These are phyloP conservation scores for Coffea canephora DNA, from an alignment of 257 asterid genomes.

Conservation along the genomic window DNA sequence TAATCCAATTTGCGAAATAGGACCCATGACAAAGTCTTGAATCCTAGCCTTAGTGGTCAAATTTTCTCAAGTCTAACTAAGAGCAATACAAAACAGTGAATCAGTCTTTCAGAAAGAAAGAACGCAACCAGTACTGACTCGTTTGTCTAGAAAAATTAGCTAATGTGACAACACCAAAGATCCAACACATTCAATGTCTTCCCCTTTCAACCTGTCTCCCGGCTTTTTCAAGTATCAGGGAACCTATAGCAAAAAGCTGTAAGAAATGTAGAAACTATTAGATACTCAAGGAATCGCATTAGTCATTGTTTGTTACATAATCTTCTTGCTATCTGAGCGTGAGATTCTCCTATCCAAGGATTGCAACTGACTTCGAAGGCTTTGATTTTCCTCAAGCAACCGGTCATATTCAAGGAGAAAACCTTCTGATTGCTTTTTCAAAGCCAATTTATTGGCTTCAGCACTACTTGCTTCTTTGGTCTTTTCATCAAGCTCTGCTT, in stretches of 20 bases:
- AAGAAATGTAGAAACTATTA: neutral
- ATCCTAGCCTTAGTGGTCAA: neutral
- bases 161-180: neutral
- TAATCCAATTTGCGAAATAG: neutral
- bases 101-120: neutral
- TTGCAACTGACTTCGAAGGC: conserved; percentile 69
- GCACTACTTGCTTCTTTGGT: conserved; percentile 54
- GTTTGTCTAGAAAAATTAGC: conserved; percentile 1
- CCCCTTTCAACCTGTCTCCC: neutral
- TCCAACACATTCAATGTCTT: neutral
- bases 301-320: conserved; percentile 31
- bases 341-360: conserved; percentile 65
- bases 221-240: neutral
- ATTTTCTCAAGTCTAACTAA: neutral
- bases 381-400: conserved; percentile 79
- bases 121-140: neutral
- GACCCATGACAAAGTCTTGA: neutral
- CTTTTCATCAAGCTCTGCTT: conserved; percentile 54
- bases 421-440: conserved; percentile 86
- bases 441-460: conserved; percentile 68
- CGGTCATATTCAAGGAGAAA: conserved; percentile 86
- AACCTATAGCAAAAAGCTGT: neutral
- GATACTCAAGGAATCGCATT: neutral
- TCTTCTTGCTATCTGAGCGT: conserved; percentile 70
- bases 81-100: neutral